A percentile compares a stretch with the other conserved stretches of the same genome.
phyloP scores from a whole-genome alignment of 306 rosid genomes.

The Cicer arietinum region DNA sequence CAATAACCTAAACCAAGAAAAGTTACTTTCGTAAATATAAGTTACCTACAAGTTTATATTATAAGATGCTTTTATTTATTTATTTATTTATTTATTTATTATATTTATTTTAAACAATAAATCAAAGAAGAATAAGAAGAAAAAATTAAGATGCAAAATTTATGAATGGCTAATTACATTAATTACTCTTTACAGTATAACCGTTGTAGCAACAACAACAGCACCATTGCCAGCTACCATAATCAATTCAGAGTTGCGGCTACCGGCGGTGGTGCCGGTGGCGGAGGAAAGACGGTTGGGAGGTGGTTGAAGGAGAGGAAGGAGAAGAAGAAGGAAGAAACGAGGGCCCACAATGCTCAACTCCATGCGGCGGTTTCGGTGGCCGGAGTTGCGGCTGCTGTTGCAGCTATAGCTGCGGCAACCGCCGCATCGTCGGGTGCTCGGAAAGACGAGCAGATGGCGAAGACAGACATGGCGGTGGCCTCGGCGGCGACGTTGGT shows the following conservation, averaged over 20 bases:
- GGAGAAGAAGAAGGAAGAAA: constrained; percentile 96
- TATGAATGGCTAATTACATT: constrained; percentile 21
- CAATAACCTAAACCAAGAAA: background rate
- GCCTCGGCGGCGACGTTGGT: constrained; percentile 95
- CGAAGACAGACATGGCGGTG: constrained; percentile 84
- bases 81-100: background rate
- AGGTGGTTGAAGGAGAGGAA: constrained; percentile 98
- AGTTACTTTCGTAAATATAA: background rate
- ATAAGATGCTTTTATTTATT: background rate
- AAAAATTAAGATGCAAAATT: background rate
- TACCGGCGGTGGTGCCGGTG: constrained; percentile 23
- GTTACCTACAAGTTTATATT: background rate
- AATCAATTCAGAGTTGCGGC: constrained; percentile 56
- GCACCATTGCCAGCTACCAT: constrained; percentile 39
- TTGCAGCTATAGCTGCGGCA: constrained; percentile 89
- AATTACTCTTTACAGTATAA: constrained; percentile 58
- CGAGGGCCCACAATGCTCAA: constrained; percentile 91
- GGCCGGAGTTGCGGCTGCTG: constrained; percentile 90
- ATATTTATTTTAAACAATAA: too few relatives aligned
- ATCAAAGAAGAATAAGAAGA: background rate
- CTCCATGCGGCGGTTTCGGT: constrained; percentile 95
- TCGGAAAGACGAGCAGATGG: constrained; percentile 73
- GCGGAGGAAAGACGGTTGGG: constrained; percentile 84
- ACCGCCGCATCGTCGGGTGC: constrained; percentile 72
- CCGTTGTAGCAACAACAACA: constrained; percentile 59